Evolutionary conservation across 2,329 filamentous ascomycete genomes (phyloP).

Genomic region (Alternaria sp.): DNA sequence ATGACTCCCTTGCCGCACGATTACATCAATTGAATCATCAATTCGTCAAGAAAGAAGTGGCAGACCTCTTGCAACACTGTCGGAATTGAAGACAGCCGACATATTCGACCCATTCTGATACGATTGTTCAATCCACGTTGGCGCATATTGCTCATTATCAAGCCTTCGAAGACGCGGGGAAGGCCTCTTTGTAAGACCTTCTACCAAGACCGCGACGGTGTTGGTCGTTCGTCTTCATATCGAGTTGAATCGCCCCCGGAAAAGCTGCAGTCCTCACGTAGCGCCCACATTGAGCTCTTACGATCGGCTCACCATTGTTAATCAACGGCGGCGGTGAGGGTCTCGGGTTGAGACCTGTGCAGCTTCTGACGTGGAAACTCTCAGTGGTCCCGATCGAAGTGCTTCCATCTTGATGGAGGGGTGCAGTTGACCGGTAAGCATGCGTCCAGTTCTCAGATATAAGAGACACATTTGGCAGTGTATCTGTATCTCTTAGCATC

Average conservation of each 20-base stretch:
- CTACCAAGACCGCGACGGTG: neutral
- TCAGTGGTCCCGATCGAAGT: neutral
- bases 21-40: too few relatives aligned
- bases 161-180: neutral
- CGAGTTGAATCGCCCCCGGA: too few relatives aligned
- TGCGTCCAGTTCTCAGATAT: too few relatives aligned
- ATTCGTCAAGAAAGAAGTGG: neutral
- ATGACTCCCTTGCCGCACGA: too few relatives aligned
- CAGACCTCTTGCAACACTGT: neutral
- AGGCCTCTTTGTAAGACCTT: neutral
- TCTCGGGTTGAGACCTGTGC: neutral
- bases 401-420: neutral
- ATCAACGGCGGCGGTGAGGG: neutral
- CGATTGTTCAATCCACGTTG: neutral
- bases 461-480: too few relatives aligned
- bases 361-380: neutral
- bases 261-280: neutral
- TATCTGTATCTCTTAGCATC: too few relatives aligned
- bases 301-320: neutral
- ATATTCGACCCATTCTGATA: neutral
- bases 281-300: neutral
- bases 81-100: neutral
- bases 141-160: neutral
- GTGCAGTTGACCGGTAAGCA: too few relatives aligned
- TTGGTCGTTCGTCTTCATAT: too few relatives aligned